Evolutionary conservation across 1,284 basidiomycete genomes (phyloP), one percentile per base, ranked within the genome.

Genomic region (Malassezia furfur): DNA sequence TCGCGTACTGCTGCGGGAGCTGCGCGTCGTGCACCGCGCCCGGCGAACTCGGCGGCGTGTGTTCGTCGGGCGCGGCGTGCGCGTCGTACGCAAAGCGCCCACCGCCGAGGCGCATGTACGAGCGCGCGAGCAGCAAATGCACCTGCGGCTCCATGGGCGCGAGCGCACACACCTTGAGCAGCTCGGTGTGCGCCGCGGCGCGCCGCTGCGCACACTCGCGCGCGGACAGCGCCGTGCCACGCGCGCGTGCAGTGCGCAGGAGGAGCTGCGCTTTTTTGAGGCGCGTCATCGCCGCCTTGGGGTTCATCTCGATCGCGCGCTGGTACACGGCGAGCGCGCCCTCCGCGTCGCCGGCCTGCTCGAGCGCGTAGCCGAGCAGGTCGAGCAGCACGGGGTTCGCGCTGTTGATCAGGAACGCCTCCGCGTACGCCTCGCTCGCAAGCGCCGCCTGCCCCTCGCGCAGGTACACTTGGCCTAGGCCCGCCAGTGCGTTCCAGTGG

Each of bases 401-500:
- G 9, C 60, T 48, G 46, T 72, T 70, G 47, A 74, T 48, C 4
- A 41, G 43, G 21, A 69, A 60, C 25, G 71, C 71, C 48, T 62
- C 55, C 21, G 61, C 57, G 50, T 69, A 52, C 48, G 65, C 61
- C 50, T 67, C 64, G 44, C 63, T 53, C 12, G 71, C 71, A 38
- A 61, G 60, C 40, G 62, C 63, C 34, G 59, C 59, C 17, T 68
- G 60, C 10, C 63, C 66, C 10, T 64, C 54, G 10, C 59, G 58
- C 35, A 71, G 38, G 46, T 66, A 68, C 34, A 69, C 62, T 8
- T 66, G 63, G 0, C 68, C 72, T 2, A 74, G 49, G 2, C 70
- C 72, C 10, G 68, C 66, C 55, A 66, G 70, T 1, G 65, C 72
- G 43, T 74, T 74, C 70, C 70, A 74, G 50, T 72, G 72, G 25